Base-by-base conservation (phyloP, 1,139 yeast genomes). In the Pneumocystis canis region DNA sequence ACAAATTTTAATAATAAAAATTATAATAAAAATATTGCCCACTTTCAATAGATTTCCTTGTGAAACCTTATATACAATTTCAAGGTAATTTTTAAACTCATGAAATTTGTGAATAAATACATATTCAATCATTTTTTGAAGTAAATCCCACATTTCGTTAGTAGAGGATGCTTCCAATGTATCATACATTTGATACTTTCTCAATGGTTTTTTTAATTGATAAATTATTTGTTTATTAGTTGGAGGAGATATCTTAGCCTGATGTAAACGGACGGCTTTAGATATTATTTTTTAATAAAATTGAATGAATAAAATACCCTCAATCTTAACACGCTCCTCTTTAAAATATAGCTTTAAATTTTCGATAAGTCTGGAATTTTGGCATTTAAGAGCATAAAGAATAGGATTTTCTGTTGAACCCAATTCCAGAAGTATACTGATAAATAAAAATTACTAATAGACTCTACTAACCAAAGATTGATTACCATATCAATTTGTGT, bases 321-420 rank as follows among this genome's bases (percentile, higher is more conserved):
- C 35, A 68, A 64, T 41, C 73, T 69, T 14, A 69, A 65, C 7
- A 68, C 69, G 16, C 74, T 70, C 30, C 1, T 30, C 31, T 11
- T 73, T 73, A 67, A 76, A 75, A 40, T 73, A 74, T 16, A 77
- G 77, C 31, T 73, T 73, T 41, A 82, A 71, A 59, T 74, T 73
- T 2, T 71, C 69, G 20, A 73, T 72, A 62, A 82, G 75, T 28
- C 71, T 71, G 25, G 59, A 9, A 57, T 78, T 75, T 66, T 80
- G 84, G 20, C 79, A 72, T 58, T 78, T 75, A 39, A 84, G 77
- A 81, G 89, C 86, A 60, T 80, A 83, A 61, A 77, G 73, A 20
- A 85, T 83, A 1, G 95, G 94, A 68, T 82, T 85, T 64, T 82
- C 83, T 58, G 76, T 79, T 2, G 79, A 79, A 14, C 82, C 85